phyloP scores from a whole-genome alignment of 2,329 filamentous ascomycete species.

The Paraphoma chrysanthemicola region DNA sequence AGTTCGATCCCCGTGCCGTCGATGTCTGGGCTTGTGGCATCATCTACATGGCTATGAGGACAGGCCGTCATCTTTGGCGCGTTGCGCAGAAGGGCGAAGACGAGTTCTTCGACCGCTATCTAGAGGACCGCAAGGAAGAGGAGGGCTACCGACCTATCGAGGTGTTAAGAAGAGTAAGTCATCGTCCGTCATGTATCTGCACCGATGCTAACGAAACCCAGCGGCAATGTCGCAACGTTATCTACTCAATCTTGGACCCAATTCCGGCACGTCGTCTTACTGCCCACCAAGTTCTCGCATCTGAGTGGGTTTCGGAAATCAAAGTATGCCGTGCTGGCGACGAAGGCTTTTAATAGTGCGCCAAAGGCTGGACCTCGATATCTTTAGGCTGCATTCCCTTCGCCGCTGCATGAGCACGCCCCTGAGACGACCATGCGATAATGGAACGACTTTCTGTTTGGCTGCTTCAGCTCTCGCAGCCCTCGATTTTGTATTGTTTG shows the following conservation, averaged over 20 bases:
- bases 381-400: slow-evolving; percentile 7
- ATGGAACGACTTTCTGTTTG: slow-evolving; percentile 5
- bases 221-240: slow-evolving; percentile 97
- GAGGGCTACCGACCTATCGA: slow-evolving; percentile 97
- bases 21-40: slow-evolving; percentile 98
- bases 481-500: slow-evolving; percentile 25
- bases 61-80: slow-evolving; percentile 92
- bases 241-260: slow-evolving; percentile 97
- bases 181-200: background rate
- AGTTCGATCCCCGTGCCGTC: slow-evolving; percentile 97
- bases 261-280: slow-evolving; percentile 92
- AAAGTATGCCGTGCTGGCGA: slow-evolving; percentile 96
- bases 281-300: slow-evolving; percentile 94
- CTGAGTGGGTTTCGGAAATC: slow-evolving; percentile 98
- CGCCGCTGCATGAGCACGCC: background rate
- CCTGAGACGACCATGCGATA: background rate
- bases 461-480: slow-evolving; percentile 13
- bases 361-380: slow-evolving; percentile 9
- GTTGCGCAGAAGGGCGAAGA: slow-evolving; percentile 97
- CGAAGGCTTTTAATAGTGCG: slow-evolving; percentile 76
- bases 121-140: slow-evolving; percentile 91
- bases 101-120: slow-evolving; percentile 94
- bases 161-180: slow-evolving; percentile 86
- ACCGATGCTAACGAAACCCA: slow-evolving; percentile 50
- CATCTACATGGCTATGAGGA: slow-evolving; percentile 99